phyloP scores from a whole-genome alignment of 2,329 filamentous ascomycete species.

The Amylocarpus encephaloides region DNA sequence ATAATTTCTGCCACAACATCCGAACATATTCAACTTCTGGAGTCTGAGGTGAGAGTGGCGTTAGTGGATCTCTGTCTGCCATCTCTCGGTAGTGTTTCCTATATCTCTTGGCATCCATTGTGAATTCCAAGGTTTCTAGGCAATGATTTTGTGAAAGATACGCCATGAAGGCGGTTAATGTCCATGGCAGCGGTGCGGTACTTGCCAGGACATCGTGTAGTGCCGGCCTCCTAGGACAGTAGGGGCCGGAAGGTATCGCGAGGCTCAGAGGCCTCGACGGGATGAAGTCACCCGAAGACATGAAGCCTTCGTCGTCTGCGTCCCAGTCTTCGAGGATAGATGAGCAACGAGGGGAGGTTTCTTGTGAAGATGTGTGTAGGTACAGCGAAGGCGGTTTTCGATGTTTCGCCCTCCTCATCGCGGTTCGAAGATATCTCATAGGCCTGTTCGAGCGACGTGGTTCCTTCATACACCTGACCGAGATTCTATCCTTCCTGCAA shows the following conservation, averaged over 20 bases:
- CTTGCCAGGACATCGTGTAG: constrained; percentile 85
- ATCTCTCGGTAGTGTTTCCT: constrained; percentile 41
- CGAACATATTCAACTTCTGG: constrained; percentile 52
- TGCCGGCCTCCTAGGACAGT: constrained; percentile 59
- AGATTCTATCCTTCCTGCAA: constrained; percentile 1
- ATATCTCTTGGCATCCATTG: constrained; percentile 87
- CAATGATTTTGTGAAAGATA: constrained; percentile 97
- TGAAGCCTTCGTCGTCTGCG: constrained; percentile 43
- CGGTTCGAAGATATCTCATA: constrained; percentile 34
- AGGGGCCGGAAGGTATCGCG: constrained; percentile 37
- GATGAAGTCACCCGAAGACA: constrained; percentile 40
- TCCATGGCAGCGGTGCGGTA: constrained; percentile 80
- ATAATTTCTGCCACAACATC: constrained; percentile 78
- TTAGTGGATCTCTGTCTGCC: constrained; percentile 39
- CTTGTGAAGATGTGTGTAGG: constrained; percentile 22
- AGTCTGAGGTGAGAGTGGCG: constrained; percentile 23
- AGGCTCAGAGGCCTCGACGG: constrained; percentile 43
- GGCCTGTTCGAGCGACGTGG: constrained; percentile 49
- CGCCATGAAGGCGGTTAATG: constrained; percentile 87
- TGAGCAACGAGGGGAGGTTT: constrained; percentile 29
- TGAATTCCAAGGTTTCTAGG: constrained; percentile 93
- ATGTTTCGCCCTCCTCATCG: constrained; percentile 32
- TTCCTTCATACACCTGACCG: constrained; percentile 11
- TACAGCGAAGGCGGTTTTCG: constrained; percentile 29
- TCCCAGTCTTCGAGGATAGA: constrained; percentile 35